Evolutionary conservation across 495 filamentous ascomycete species (phyloP).

Genomic region (Pseudevernia furfuracea): DNA sequence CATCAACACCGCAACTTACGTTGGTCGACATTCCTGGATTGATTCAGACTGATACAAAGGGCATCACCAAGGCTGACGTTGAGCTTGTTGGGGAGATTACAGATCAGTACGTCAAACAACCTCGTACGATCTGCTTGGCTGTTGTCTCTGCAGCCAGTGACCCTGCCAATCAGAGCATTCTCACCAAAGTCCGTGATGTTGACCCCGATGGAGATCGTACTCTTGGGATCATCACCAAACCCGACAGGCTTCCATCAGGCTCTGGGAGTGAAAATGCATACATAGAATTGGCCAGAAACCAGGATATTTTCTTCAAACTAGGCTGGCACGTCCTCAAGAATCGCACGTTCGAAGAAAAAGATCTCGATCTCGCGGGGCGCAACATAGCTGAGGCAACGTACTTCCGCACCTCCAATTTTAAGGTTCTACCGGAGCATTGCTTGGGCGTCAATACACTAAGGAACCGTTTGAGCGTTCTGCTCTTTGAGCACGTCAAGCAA

Average conservation of each 20-base stretch:
- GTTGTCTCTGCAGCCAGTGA: slow-evolving; percentile 50
- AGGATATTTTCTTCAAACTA: slow-evolving; percentile 52
- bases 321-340: slow-evolving; percentile 68
- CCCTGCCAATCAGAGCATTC: slow-evolving; percentile 43
- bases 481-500: slow-evolving; percentile 37
- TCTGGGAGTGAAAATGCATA: slow-evolving; percentile 40
- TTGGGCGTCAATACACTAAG: slow-evolving; percentile 37
- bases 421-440: slow-evolving; percentile 19
- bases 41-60: slow-evolving; percentile 40
- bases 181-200: slow-evolving; percentile 35
- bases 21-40: slow-evolving; percentile 62
- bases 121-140: slow-evolving; percentile 55
- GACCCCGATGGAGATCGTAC: slow-evolving; percentile 42
- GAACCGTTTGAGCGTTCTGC: slow-evolving; percentile 35
- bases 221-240: slow-evolving; percentile 47
- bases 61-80: slow-evolving; percentile 37
- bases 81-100: slow-evolving; percentile 45
- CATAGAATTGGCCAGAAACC: slow-evolving; percentile 50
- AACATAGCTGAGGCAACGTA: slow-evolving; percentile 18
- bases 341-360: slow-evolving; percentile 35
- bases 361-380: slow-evolving; percentile 15
- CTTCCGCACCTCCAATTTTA: slow-evolving; percentile 27
- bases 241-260: slow-evolving; percentile 32
- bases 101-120: slow-evolving; percentile 49
- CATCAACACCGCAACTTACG: slow-evolving; percentile 52